phyloP scores from a whole-genome alignment of 352 stramenopile species.

The Phytophthora cactorum region DNA sequence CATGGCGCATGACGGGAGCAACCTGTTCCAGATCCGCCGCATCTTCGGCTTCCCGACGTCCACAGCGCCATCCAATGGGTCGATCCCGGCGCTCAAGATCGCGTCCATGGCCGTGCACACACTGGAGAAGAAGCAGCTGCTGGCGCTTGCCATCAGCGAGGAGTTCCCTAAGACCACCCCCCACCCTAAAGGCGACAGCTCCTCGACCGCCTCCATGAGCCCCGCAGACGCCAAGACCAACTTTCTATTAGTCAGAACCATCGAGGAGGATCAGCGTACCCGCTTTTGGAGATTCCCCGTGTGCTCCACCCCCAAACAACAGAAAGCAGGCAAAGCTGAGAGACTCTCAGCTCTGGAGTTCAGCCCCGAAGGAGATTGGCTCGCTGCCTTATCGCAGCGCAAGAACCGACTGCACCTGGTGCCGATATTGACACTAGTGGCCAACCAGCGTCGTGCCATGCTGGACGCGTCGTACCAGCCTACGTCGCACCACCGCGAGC shows the following conservation, averaged over 20 bases:
- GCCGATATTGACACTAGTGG: constrained; percentile 68
- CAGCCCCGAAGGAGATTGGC: constrained; percentile 86
- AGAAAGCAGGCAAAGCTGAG: constrained; percentile 53
- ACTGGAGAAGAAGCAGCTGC: constrained; percentile 75
- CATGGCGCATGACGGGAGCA: constrained; percentile 47
- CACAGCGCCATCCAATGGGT: not conserved
- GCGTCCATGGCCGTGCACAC: constrained; percentile 73
- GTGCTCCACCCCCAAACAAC: constrained; percentile 69
- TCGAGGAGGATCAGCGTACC: constrained; percentile 75
- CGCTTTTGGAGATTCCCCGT: constrained; percentile 79
- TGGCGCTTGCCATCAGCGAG: constrained; percentile 62
- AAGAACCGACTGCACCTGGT: constrained; percentile 85
- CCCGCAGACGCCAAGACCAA: constrained; percentile 47
- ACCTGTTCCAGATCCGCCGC: constrained; percentile 80
- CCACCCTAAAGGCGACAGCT: not conserved
- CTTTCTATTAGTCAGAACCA: constrained; percentile 70
- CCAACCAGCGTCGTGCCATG: constrained; percentile 57
- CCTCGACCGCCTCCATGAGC: not conserved
- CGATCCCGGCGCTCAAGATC: constrained; percentile 43
- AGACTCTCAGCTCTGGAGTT: constrained; percentile 76
- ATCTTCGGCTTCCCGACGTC: constrained; percentile 50
- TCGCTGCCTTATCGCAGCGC: constrained; percentile 71
- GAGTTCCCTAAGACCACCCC: constrained; percentile 9
- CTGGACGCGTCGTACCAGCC: constrained; percentile 63
- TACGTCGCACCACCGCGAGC: constrained; percentile 60